Evolutionary conservation across 1,139 yeast species (phyloP).

Genomic region (Pneumocystis oryctolagi): DNA sequence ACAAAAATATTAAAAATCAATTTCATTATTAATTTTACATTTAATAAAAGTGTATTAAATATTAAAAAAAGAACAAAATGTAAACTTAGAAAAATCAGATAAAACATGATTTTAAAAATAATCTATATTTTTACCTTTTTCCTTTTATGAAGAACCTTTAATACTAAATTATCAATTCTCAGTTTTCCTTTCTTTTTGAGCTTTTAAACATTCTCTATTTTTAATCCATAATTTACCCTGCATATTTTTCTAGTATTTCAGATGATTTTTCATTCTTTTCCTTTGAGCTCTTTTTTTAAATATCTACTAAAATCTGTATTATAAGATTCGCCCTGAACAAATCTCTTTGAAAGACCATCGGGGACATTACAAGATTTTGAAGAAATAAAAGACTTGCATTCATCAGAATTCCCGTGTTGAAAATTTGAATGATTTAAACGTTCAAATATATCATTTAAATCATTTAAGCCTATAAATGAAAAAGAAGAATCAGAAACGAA

Average conservation of each 20-base stretch:
- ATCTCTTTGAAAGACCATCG: conserved; percentile 20
- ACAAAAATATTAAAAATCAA: not conserved
- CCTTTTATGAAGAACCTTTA: conserved; percentile 21
- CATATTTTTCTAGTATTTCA: not conserved
- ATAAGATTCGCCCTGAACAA: conserved; percentile 21
- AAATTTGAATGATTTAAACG: conserved; percentile 38
- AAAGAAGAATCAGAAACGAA: conserved; percentile 73
- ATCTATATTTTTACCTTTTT: conserved; percentile 18
- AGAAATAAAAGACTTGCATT: not conserved
- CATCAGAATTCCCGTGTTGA: not conserved
- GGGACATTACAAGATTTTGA: conserved; percentile 1
- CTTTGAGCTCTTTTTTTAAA: conserved; percentile 10
- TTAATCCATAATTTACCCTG: conserved; percentile 28
- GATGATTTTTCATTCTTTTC: not conserved
- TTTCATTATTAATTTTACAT: not conserved
- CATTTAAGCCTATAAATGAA: conserved; percentile 81
- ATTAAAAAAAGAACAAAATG: not conserved
- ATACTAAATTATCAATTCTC: conserved; percentile 18
- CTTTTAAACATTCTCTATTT: conserved; percentile 20
- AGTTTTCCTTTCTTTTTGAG: conserved; percentile 20
- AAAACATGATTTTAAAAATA: not conserved
- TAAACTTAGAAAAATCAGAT: conserved; percentile 7
- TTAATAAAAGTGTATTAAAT: not conserved
- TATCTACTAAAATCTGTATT: conserved; percentile 22
- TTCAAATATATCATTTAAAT: conserved; percentile 79